Percentiles rank a stretch among this genome's conserved stretches.
Evolutionary conservation across 495 filamentous ascomycete species (phyloP).

Genomic region (Lasiosphaeria miniovina): DNA sequence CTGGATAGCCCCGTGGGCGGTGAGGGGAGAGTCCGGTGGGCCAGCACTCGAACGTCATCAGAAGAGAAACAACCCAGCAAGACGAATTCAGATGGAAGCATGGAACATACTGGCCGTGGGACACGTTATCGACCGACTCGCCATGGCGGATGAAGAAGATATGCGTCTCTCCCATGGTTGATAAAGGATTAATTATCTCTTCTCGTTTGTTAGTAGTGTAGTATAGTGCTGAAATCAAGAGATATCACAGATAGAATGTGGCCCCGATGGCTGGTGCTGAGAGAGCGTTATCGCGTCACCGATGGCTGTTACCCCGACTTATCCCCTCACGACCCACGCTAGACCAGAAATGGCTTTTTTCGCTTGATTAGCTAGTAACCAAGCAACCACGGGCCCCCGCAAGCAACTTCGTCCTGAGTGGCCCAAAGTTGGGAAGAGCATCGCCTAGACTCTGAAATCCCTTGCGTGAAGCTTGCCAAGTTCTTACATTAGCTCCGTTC

Average conservation of each 20-base stretch:
- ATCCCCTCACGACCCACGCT: neutral
- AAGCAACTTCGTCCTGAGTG: neutral
- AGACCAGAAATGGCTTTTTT: neutral
- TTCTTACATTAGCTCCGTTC: too few species aligned
- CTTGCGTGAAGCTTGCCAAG: too few species aligned
- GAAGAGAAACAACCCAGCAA: neutral
- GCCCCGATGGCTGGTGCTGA: neutral
- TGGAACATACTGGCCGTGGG: neutral
- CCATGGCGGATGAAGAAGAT: neutral
- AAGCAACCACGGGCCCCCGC: neutral
- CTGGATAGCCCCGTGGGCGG: neutral
- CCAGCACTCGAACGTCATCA: neutral
- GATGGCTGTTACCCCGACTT: neutral
- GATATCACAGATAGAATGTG: neutral
- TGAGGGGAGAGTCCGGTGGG: neutral
- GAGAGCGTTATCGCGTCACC: neutral
- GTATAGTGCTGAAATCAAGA: neutral
- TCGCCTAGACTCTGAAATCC: too few species aligned
- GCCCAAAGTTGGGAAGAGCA: too few species aligned
- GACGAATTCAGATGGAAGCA: neutral
- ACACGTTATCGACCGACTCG: neutral
- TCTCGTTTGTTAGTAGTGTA: neutral
- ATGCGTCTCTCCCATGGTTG: neutral
- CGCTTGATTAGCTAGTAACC: neutral
- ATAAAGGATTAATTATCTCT: neutral